These are phyloP conservation scores for Acanthamoeba castellanii DNA, from an alignment of 208 protist species.

Conservation along the genomic window DNA sequence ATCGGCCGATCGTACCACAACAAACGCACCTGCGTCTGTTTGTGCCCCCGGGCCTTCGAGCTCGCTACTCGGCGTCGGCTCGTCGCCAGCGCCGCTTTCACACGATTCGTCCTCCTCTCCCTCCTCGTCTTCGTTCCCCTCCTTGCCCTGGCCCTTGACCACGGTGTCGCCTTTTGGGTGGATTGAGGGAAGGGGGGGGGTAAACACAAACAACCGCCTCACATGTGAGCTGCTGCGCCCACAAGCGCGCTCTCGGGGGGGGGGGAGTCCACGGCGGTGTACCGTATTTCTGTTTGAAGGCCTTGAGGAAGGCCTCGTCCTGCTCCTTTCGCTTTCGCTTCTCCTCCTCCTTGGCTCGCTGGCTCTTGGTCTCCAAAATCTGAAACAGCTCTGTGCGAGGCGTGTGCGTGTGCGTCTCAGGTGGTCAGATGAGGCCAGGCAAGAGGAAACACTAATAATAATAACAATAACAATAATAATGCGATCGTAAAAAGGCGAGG, in stretches of 20 bases:
- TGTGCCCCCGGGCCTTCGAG: neutral
- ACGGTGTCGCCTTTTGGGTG: neutral
- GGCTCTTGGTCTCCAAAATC: conserved; percentile 28
- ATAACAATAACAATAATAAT: neutral
- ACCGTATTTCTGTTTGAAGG: neutral
- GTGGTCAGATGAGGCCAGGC: too few relatives aligned
- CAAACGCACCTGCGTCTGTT: neutral
- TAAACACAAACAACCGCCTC: neutral
- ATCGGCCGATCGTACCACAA: neutral
- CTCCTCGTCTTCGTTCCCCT: neutral
- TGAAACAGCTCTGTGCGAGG: neutral
- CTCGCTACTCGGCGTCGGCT: neutral
- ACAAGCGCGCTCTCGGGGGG: too few relatives aligned
- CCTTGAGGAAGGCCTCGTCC: neutral
- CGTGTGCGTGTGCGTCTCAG: neutral
- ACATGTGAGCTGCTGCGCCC: neutral
- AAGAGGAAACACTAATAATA: neutral
- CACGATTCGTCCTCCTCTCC: neutral
- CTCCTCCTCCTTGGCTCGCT: conserved; percentile 18
- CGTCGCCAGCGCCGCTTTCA: neutral
- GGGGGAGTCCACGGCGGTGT: too few relatives aligned
- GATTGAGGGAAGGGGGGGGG: too few relatives aligned
- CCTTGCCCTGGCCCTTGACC: neutral
- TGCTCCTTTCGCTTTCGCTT: conserved; percentile 24
- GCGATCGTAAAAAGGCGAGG: neutral